These are phyloP conservation scores for Trichocomaceae sp. DNA, from an alignment of 2,329 filamentous ascomycete species.

Conservation along the genomic window DNA sequence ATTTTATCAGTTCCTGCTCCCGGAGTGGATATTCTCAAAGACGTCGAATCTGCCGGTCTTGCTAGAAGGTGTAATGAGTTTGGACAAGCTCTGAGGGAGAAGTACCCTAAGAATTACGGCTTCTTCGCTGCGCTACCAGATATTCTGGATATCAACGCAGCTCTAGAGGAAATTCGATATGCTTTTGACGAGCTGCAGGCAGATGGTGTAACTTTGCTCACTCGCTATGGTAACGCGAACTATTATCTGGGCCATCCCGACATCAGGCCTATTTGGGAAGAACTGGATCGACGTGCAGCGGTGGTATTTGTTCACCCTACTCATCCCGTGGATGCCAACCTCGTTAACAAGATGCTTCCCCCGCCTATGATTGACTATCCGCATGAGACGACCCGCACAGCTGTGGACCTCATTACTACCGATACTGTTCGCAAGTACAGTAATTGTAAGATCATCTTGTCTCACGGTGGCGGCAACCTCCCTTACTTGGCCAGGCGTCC, in stretches of 20 bases:
- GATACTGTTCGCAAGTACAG: conserved; percentile 25
- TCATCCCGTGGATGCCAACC: conserved; percentile 29
- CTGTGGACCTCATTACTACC: conserved; percentile 38
- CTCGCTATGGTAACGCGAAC: conserved; percentile 35
- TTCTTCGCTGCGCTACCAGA: conserved; percentile 39
- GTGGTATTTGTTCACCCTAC: conserved; percentile 46
- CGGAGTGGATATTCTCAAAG: no score
- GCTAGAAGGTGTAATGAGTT: no score
- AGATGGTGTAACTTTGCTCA: conserved; percentile 44
- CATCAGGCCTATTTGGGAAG: conserved; percentile 36
- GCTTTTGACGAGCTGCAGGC: conserved; percentile 37
- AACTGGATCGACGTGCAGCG: conserved; percentile 35
- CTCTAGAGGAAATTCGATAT: conserved; percentile 34
- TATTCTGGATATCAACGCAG: conserved; percentile 24
- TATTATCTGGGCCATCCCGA: conserved; percentile 42
- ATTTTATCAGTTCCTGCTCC: no score
- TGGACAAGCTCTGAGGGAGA: no score
- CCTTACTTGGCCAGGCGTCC: conserved; percentile 35
- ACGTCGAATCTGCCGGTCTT: no score
- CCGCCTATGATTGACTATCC: conserved; percentile 42
- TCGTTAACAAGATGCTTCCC: conserved; percentile 29
- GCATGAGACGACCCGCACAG: conserved; percentile 42
- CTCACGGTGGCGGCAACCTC: conserved; percentile 43
- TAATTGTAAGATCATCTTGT: conserved; percentile 43
- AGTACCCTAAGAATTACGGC: conserved; percentile 22